Conservation (phyloP, 306 rosid species). For the Castanea sativa region DNA sequence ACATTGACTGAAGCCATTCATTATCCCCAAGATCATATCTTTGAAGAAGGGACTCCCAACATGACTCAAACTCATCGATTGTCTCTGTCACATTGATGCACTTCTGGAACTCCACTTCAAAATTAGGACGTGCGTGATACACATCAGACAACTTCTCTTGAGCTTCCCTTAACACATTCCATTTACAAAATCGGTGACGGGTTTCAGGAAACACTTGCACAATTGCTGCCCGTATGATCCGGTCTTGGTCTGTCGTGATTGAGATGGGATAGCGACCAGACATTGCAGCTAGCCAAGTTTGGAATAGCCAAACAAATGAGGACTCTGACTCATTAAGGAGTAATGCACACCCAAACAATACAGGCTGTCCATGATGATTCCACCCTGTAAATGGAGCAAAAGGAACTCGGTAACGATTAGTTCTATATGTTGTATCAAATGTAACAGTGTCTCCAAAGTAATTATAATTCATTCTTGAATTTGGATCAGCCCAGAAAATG, state of each 20-base stretch:
- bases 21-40: constrained; percentile 23
- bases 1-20: constrained; percentile 73
- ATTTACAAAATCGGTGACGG: constrained; percentile 37
- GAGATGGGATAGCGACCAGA: constrained; percentile 30
- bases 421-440: constrained; percentile 36
- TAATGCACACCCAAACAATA: constrained; percentile 45
- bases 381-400: constrained; percentile 46
- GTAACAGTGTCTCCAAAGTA: constrained; percentile 43
- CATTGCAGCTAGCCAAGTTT: constrained; percentile 42
- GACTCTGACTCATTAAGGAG: constrained; percentile 45
- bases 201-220: constrained; percentile 26
- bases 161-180: constrained; percentile 36
- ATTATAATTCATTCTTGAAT: constrained; percentile 31
- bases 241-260: constrained; percentile 36
- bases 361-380: constrained; percentile 42
- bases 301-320: constrained; percentile 44
- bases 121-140: constrained; percentile 23
- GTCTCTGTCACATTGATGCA: constrained; percentile 35
- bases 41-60: constrained; percentile 34
- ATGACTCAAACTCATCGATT: constrained; percentile 30
- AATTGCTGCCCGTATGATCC: constrained; percentile 36
- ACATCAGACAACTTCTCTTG: constrained; percentile 34
- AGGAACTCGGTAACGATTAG: constrained; percentile 36
- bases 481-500: constrained; percentile 37
- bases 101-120: constrained; percentile 32